A percentile compares a stretch with the other conserved stretches of the same genome.
phyloP scores from a whole-genome alignment of 352 stramenopile genomes.

The Phytophthora aleatoria region DNA sequence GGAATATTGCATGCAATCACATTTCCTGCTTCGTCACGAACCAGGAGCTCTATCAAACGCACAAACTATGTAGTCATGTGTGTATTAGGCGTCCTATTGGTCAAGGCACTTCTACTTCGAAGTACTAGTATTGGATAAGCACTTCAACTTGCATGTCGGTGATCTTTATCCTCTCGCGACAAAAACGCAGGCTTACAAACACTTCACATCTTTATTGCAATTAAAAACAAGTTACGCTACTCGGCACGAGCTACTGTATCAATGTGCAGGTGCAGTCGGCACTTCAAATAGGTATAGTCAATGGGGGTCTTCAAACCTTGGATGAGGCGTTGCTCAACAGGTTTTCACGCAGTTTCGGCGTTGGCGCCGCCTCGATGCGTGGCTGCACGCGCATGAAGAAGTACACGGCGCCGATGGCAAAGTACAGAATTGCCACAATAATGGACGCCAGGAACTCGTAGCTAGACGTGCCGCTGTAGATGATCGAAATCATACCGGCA shows the following conservation, averaged over 20 bases:
- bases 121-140: too few species aligned
- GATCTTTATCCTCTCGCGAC: too few species aligned
- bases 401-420: constrained; percentile 49
- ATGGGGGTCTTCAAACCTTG: background rate
- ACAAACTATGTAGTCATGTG: too few species aligned
- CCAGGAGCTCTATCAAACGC: too few species aligned
- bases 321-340: constrained; percentile 37
- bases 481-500: constrained; percentile 61
- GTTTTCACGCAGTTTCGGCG: constrained; percentile 51
- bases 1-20: too few species aligned
- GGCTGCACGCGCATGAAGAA: constrained; percentile 50
- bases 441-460: constrained; percentile 69
- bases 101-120: background rate
- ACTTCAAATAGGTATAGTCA: too few species aligned
- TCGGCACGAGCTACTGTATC: background rate
- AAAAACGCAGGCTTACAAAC: background rate
- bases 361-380: constrained; percentile 30
- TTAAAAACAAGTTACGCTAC: background rate
- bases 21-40: too few species aligned
- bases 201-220: background rate
- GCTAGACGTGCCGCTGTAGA: constrained; percentile 61
- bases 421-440: constrained; percentile 59
- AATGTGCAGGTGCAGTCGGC: background rate
- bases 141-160: too few species aligned
- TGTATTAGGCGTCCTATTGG: too few species aligned